Evolutionary conservation across 2,329 filamentous ascomycete genomes (phyloP), one percentile per base, ranked within the genome.

Genomic region (Cladosporium cucumerinum): DNA sequence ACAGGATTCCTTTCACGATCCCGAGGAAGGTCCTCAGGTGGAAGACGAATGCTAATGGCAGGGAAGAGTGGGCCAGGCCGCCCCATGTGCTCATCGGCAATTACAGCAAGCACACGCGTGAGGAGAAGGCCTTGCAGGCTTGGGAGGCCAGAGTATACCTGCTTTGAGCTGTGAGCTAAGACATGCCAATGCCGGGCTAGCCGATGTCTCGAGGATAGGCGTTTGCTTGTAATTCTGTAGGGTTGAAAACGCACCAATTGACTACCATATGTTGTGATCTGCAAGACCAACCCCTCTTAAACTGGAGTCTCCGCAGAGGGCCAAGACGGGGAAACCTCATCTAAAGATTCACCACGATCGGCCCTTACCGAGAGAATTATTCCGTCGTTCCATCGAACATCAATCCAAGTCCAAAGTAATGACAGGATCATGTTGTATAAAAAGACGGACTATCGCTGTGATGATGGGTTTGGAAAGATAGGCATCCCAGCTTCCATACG

Each of bases 61-160:
- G 66, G 0, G 72, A 68, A 21, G 57, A 52, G 23, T 16, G 59
- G 5, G 32, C 54, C 10, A 58, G 62, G 21, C 43, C 32, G 30
- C 62, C 62, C 28, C 57, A 58, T 25, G 28, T 64, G 43, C 62
- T 64, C 32, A 46, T 64, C 49, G 54, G 36, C 43, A 78, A 0
- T 86, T 89, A 83, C 2, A 85, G 80, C 11, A 78, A 77, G 58
- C 63, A 69, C 7, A 71, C 72, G 18, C 67, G 68, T 2, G 71
- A 65, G 25, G 72, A 48, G 8, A 66, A 69, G 5, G 49, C 57
- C 8, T 62, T 79, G 63, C 71, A 76, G 52, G 74, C 77, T 16
- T 73, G 75, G 62, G 78, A 79, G 66, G 77, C 76, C 14, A 72
- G 77, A 52, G 72, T 78, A 3, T 78, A 78, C 65, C 68, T 77